phyloP scores from a whole-genome alignment of 1,284 basidiomycete genomes.

The Athelia psychrophila region DNA sequence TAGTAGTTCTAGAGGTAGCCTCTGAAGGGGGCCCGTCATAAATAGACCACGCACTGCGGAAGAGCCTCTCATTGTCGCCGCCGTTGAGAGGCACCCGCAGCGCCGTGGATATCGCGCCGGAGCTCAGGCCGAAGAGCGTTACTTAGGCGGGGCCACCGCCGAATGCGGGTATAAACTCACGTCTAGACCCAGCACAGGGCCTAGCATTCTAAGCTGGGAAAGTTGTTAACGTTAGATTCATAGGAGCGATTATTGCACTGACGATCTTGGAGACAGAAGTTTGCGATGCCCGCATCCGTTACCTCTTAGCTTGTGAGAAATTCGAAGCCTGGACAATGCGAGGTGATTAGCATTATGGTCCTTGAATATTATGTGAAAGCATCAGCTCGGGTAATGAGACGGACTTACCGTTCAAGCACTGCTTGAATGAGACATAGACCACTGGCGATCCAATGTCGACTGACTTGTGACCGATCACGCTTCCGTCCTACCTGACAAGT shows the following conservation, averaged over 20 bases:
- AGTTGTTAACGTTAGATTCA: not conserved
- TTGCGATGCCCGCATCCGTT: slow-evolving; percentile 42
- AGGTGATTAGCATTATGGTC: not conserved
- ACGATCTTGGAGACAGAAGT: slow-evolving; percentile 47
- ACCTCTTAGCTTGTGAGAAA: slow-evolving; percentile 45
- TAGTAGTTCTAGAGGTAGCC: slow-evolving; percentile 33
- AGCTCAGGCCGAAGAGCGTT: slow-evolving; percentile 59
- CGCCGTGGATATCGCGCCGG: slow-evolving; percentile 50
- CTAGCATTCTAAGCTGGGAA: slow-evolving; percentile 42
- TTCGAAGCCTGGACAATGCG: slow-evolving; percentile 32
- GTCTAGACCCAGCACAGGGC: slow-evolving; percentile 65
- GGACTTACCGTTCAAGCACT: slow-evolving; percentile 10
- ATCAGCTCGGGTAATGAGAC: no score
- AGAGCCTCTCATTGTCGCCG: slow-evolving; percentile 45
- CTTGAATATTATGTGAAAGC: not conserved
- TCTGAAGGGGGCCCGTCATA: slow-evolving; percentile 45
- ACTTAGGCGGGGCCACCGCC: slow-evolving; percentile 61
- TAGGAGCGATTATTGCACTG: slow-evolving; percentile 12
- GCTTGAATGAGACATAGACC: slow-evolving; percentile 54
- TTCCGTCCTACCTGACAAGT: slow-evolving; percentile 41
- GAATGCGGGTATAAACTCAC: slow-evolving; percentile 60
- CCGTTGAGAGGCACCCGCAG: slow-evolving; percentile 54
- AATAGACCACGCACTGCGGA: slow-evolving; percentile 50
- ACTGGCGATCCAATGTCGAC: slow-evolving; percentile 42
- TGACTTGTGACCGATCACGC: slow-evolving; percentile 44